These are phyloP conservation scores for Chalara sp. DNA, from an alignment of 2,329 filamentous ascomycete species.

Conservation along the genomic window DNA sequence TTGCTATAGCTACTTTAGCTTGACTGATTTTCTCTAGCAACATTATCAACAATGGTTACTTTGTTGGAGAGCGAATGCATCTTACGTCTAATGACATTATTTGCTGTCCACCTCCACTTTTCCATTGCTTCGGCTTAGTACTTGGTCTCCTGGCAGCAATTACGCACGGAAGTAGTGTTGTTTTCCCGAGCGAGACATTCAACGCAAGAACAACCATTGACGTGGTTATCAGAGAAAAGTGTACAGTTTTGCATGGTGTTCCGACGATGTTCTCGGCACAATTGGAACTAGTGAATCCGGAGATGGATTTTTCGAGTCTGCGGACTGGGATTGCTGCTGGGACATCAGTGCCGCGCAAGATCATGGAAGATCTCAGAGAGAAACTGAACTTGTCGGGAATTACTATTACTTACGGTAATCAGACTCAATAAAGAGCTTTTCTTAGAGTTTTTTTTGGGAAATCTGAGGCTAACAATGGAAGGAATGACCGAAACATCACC, in stretches of 20 bases:
- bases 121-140: conserved; percentile 76
- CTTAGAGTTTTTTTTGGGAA: too few relatives aligned
- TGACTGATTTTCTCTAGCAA: background rate
- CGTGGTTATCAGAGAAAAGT: conserved; percentile 57
- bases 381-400: conserved; percentile 67
- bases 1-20: too few relatives aligned
- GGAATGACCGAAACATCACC: background rate
- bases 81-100: conserved; percentile 44
- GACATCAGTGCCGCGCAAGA: conserved; percentile 64
- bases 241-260: conserved; percentile 70
- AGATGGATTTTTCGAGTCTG: conserved; percentile 32
- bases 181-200: conserved; percentile 70
- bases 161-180: conserved; percentile 56
- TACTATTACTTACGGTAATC: conserved; percentile 23
- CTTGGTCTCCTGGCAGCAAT: conserved; percentile 67
- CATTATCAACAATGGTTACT: background rate
- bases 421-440: too few relatives aligned
- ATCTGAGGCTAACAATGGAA: too few relatives aligned
- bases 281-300: conserved; percentile 15
- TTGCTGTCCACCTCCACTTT: conserved; percentile 76
- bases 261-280: conserved; percentile 57
- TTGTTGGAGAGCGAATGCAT: background rate
- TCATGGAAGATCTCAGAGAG: conserved; percentile 54
- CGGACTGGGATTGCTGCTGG: conserved; percentile 74
- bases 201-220: conserved; percentile 57